A percentile compares a stretch with the other conserved stretches of the same genome.
Conservation (phyloP, 345 rosid genomes). For the Geranium rotundifolium region DNA sequence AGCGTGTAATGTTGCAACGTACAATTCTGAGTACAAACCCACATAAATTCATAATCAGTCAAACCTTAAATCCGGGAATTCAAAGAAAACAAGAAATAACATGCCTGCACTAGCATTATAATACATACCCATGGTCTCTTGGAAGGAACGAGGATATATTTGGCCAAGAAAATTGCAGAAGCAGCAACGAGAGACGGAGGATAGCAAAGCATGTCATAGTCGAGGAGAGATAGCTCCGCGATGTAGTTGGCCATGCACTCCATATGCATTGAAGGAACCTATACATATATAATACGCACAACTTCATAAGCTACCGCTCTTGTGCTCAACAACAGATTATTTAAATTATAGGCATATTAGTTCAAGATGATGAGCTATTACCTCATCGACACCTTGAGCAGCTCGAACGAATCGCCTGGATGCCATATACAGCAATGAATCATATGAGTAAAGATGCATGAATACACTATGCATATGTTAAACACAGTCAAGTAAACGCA, state of each 20-base stretch:
- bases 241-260: conserved; percentile 80
- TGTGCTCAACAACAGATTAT: not conserved
- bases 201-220: conserved; percentile 61
- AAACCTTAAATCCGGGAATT: not conserved
- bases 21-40: conserved; percentile 36
- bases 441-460: conserved; percentile 3
- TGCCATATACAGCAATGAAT: conserved; percentile 11
- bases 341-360: not conserved
- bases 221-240: conserved; percentile 66
- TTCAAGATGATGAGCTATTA: conserved; percentile 14
- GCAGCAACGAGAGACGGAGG: conserved; percentile 82
- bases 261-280: conserved; percentile 61
- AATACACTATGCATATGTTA: not conserved
- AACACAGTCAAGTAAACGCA: not conserved
- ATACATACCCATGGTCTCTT: conserved; percentile 76
- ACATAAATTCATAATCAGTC: not conserved
- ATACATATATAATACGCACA: conserved; percentile 2
- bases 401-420: conserved; percentile 80
- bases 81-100: not conserved
- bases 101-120: not conserved
- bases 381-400: conserved; percentile 75
- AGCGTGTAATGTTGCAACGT: conserved; percentile 82
- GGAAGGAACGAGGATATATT: conserved; percentile 55
- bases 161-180: conserved; percentile 78
- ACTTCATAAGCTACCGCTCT: not conserved